Conservation (phyloP, 768 basidiomycete genomes). For the Macrolepiota albuminosa region DNA sequence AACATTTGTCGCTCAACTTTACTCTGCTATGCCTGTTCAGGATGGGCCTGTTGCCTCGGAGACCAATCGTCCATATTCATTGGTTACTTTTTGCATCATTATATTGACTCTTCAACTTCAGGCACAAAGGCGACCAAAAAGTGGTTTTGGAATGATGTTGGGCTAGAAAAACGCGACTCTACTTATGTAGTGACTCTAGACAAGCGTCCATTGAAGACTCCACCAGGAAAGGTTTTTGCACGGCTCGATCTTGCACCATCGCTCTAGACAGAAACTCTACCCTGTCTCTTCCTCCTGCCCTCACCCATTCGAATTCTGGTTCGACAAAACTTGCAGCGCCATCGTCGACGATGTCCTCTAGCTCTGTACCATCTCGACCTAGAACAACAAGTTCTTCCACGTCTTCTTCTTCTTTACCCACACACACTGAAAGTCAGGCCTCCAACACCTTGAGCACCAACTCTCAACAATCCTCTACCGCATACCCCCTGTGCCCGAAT, state of each 20-base stretch:
- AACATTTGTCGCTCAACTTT: conserved; percentile 12
- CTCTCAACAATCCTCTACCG: conserved; percentile 32
- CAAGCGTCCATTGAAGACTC: conserved; percentile 82
- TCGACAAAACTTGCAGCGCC: conserved; percentile 41
- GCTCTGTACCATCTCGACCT: conserved; percentile 26
- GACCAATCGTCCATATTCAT: conserved; percentile 52
- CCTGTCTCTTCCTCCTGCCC: conserved; percentile 28
- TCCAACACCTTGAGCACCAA: conserved; percentile 18
- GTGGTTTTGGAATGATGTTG: conserved; percentile 94
- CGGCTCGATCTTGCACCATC: neutral
- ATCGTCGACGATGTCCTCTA: conserved; percentile 25
- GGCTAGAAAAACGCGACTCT: conserved; percentile 54
- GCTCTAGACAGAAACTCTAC: conserved; percentile 19
- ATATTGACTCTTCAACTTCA: conserved; percentile 24
- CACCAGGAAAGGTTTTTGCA: conserved; percentile 69
- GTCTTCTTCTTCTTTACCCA: conserved; percentile 21
- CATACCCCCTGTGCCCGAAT: conserved; percentile 77
- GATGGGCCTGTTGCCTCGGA: conserved; percentile 51
- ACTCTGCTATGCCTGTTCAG: conserved; percentile 22
- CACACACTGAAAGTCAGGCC: conserved; percentile 21
- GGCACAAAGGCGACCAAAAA: conserved; percentile 84
- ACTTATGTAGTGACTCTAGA: conserved; percentile 70
- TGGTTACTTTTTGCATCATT: neutral
- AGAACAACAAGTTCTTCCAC: conserved; percentile 16
- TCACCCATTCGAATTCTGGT: conserved; percentile 26